A percentile compares a stretch with the other conserved stretches of the same genome.
Evolutionary conservation across 495 filamentous ascomycete genomes (phyloP).

Genomic region (Thermothielavioides terrestris): DNA sequence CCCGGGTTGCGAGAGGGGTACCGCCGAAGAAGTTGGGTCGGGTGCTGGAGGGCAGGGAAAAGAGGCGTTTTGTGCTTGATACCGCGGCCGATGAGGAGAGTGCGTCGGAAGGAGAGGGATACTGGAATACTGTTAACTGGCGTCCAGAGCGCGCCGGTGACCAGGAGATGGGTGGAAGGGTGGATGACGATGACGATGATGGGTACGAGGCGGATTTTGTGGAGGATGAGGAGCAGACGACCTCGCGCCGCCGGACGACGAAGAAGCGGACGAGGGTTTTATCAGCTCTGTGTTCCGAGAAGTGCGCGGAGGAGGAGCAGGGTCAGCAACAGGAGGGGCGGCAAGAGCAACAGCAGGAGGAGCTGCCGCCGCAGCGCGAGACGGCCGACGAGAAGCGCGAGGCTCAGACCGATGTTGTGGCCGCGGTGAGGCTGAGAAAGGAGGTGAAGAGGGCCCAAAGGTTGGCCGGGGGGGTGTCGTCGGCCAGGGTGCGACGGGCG

Average conservation of each 20-base stretch:
- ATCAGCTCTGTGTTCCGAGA: neutral
- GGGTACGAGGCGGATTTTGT: slow-evolving; percentile 1
- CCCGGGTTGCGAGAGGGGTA: slow-evolving; percentile 4
- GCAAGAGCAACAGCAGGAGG: neutral
- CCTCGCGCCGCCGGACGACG: neutral
- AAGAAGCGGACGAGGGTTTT: neutral
- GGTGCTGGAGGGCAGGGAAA: neutral
- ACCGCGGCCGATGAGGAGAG: neutral
- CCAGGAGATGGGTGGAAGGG: neutral
- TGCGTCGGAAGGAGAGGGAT: neutral
- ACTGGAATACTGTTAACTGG: neutral
- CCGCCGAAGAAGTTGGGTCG: neutral
- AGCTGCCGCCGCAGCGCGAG: neutral
- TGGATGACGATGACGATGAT: neutral
- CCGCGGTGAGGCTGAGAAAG: slow-evolving; percentile 25
- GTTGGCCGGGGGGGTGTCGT: neutral
- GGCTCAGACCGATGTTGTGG: slow-evolving; percentile 20
- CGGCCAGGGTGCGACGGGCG: neutral
- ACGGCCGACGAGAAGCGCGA: slow-evolving; percentile 13
- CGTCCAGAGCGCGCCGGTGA: neutral
- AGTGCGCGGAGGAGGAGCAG: neutral
- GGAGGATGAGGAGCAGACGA: neutral
- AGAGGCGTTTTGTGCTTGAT: neutral
- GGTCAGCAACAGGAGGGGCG: neutral
- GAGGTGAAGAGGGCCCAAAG: slow-evolving; percentile 19